phyloP scores from a whole-genome alignment of 495 filamentous ascomycete species.

The Xeromyces bisporus region DNA sequence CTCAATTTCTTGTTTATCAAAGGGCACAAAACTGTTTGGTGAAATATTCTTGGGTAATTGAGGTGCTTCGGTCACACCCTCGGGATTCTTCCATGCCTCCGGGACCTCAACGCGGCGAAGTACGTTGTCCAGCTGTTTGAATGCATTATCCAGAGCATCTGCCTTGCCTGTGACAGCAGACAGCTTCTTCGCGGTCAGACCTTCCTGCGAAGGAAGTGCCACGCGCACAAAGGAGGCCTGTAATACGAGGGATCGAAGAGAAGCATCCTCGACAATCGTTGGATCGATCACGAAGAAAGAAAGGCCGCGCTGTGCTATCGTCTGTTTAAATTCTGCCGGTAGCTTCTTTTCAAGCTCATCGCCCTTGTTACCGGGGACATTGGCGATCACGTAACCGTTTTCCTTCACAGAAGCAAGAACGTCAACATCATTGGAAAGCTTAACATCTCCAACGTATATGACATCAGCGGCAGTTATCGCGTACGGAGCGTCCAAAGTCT shows the following conservation, averaged over 20 bases:
- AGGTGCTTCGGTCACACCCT: constrained; percentile 34
- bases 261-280: constrained; percentile 37
- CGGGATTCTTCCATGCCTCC: constrained; percentile 56
- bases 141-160: constrained; percentile 39
- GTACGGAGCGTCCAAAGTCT: constrained; percentile 70
- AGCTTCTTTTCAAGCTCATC: constrained; percentile 87
- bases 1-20: constrained; percentile 61
- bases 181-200: constrained; percentile 36
- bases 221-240: constrained; percentile 71
- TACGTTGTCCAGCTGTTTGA: constrained; percentile 49
- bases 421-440: constrained; percentile 59
- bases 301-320: constrained; percentile 47
- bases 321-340: constrained; percentile 44
- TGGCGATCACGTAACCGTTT: constrained; percentile 57
- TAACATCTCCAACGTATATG: constrained; percentile 58
- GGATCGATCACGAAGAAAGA: constrained; percentile 61
- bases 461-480: constrained; percentile 63
- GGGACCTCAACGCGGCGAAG: constrained; percentile 59
- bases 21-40: constrained; percentile 64
- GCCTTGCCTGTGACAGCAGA: constrained; percentile 36
- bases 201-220: constrained; percentile 40
- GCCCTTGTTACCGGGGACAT: constrained; percentile 58
- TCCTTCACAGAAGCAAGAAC: constrained; percentile 52
- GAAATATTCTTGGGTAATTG: constrained; percentile 44
- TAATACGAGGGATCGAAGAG: constrained; percentile 42